Conservation (phyloP, 148 eudicot species). For the Rheum nobile region DNA sequence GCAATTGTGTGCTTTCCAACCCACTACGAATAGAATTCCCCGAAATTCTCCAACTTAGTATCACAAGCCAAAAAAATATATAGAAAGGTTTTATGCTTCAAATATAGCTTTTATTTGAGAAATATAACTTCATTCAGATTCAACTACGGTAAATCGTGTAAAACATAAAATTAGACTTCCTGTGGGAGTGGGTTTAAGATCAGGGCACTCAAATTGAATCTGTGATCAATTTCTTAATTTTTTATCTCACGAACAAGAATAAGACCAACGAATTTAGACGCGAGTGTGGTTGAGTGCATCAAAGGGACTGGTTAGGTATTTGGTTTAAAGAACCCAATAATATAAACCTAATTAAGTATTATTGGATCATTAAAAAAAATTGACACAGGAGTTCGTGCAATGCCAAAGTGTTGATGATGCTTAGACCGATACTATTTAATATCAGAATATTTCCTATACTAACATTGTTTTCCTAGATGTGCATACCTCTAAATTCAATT, state of each 20-base stretch:
- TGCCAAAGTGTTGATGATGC: not conserved
- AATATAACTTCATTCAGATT: not conserved
- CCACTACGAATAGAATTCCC: conserved; percentile 59
- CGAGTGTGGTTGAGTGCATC: not conserved
- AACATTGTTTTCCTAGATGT: not conserved
- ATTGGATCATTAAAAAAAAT: not conserved
- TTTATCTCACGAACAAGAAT: too few relatives aligned
- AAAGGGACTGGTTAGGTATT: not conserved
- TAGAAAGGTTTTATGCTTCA: not conserved
- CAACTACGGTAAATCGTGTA: not conserved
- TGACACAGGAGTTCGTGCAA: not conserved
- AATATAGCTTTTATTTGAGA: not conserved
- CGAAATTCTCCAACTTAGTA: conserved; percentile 63
- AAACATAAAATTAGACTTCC: not conserved
- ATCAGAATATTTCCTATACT: not conserved
- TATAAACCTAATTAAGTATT: not conserved
- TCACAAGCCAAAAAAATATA: not conserved
- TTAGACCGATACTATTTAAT: not conserved
- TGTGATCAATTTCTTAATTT: too few relatives aligned
- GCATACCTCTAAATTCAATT: not conserved
- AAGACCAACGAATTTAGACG: not conserved
- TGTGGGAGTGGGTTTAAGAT: too few relatives aligned
- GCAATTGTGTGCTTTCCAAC: conserved; percentile 22
- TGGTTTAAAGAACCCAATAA: not conserved
- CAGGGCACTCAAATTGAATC: too few relatives aligned